Evolutionary conservation across 257 asterid genomes (phyloP).

Genomic region (Solanum habrochaites): DNA sequence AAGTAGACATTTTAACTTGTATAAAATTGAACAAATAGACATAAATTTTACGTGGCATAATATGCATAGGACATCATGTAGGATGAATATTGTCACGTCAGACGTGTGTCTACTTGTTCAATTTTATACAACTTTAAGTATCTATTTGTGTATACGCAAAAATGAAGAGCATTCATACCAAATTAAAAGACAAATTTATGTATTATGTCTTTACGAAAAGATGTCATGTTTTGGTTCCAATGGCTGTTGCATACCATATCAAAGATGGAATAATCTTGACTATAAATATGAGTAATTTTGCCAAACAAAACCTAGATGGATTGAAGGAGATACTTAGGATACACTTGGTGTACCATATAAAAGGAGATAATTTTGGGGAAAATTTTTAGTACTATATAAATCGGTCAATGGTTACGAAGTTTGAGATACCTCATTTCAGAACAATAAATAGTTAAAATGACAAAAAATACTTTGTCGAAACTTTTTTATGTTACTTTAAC

Average conservation of each 20-base stretch:
- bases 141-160: rapidly evolving
- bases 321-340: background rate
- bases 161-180: rapidly evolving
- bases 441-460: background rate
- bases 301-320: background rate
- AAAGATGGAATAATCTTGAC: background rate
- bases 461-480: background rate
- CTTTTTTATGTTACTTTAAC: background rate
- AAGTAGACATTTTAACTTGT: no score
- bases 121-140: no score
- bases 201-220: background rate
- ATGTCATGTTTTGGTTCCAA: background rate
- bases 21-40: no score
- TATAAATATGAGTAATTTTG: background rate
- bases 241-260: background rate
- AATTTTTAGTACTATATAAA: no score
- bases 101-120: rapidly evolving
- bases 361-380: background rate
- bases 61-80: background rate
- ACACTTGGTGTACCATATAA: background rate
- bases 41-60: background rate
- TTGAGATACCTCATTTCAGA: no score
- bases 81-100: background rate
- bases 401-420: rapidly evolving
- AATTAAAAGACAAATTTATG: no score